Percentiles rank a stretch among this genome's conserved stretches.
Evolutionary conservation across 2,329 filamentous ascomycete genomes (phyloP).

Genomic region (Penicillium sp.): DNA sequence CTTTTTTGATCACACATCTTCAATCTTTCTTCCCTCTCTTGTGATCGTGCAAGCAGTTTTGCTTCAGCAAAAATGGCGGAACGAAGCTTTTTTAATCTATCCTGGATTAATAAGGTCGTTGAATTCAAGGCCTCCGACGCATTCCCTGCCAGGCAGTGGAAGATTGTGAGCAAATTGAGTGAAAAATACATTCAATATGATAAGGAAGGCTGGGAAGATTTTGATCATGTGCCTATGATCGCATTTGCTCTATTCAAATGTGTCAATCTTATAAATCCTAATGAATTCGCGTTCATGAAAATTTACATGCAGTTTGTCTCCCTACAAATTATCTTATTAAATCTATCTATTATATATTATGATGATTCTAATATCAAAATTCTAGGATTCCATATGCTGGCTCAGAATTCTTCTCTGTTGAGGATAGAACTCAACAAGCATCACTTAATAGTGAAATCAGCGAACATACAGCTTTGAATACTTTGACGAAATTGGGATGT

Average conservation of each 20-base stretch:
- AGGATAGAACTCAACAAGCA: background rate
- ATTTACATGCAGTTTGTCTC: slow-evolving; percentile 4
- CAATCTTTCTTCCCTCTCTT: background rate
- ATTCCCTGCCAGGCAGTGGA: background rate
- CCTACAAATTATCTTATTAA: background rate
- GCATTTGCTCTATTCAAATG: background rate
- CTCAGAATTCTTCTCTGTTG: background rate
- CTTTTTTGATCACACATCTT: no score
- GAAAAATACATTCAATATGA: background rate
- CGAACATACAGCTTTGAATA: background rate
- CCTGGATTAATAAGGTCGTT: background rate
- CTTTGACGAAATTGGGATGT: background rate
- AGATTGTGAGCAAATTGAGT: background rate
- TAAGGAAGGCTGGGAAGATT: background rate
- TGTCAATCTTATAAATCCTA: background rate
- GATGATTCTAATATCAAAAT: background rate
- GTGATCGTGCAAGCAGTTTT: background rate
- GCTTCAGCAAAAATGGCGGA: background rate
- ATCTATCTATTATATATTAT: background rate
- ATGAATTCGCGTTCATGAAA: background rate
- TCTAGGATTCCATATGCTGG: background rate
- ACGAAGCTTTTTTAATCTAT: background rate
- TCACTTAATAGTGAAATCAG: background rate
- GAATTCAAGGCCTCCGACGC: background rate
- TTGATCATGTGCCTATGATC: background rate